Evolutionary conservation across 805 yeast species (phyloP).

Genomic region (Candida suzukii): DNA sequence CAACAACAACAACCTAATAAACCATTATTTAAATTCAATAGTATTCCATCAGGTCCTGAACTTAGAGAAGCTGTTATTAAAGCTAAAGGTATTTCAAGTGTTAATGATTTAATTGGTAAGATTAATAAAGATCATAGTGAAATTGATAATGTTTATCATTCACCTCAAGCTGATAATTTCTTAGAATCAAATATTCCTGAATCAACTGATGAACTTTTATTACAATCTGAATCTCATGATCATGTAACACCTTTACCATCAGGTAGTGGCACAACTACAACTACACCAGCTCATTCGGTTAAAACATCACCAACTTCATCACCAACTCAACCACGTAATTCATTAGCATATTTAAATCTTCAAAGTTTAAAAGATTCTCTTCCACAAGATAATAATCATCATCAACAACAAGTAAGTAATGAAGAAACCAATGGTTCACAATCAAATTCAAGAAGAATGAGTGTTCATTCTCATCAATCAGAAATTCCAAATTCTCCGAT

Average conservation of each 20-base stretch:
- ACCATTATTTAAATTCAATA: constrained; percentile 22
- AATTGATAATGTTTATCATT: constrained; percentile 20
- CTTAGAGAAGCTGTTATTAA: constrained; percentile 56
- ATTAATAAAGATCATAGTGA: constrained; percentile 29
- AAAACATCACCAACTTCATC: neutral
- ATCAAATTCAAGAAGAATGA: neutral
- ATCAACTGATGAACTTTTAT: too few species aligned
- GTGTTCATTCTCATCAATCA: neutral
- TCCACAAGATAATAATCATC: neutral
- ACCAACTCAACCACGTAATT: neutral
- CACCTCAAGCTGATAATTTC: constrained; percentile 2
- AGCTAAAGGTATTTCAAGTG: constrained; percentile 70
- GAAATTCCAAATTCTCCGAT: constrained; percentile 17
- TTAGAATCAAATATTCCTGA: neutral
- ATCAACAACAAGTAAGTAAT: too few species aligned
- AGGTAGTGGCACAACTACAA: neutral
- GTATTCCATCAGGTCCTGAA: constrained; percentile 48
- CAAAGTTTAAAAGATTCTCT: neutral
- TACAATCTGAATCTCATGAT: neutral
- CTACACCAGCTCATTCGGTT: neutral
- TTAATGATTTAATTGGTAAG: constrained; percentile 57
- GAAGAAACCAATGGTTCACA: neutral
- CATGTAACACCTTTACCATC: neutral
- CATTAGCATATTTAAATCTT: neutral
- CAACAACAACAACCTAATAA: constrained; percentile 2